Evolutionary conservation across 148 eudicot species (phyloP), one percentile per base, ranked within the genome.

Genomic region (Silene latifolia): DNA sequence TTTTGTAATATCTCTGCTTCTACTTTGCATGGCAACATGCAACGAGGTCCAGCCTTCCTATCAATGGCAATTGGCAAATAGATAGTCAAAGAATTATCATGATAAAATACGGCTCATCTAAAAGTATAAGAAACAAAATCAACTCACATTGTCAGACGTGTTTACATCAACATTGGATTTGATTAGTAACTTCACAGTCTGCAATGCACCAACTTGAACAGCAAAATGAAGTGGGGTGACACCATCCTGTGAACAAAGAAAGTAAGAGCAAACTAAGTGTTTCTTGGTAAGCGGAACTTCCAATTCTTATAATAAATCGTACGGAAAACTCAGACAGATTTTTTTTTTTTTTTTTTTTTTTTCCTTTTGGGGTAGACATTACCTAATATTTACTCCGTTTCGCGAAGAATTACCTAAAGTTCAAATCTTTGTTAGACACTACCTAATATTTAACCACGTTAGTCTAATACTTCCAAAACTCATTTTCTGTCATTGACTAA

Each of bases 1-100:
- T 86, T 96, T 96, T 54, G 86, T 85, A 57, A 92, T 86, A 79
- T 90, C 88, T 88, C 97, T 86, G 82, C 86, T 92, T 89, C 98
- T 88, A 69, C 83, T 88, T 84, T 95, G 99, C 83, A 92, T 81
- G 57, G 99, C 97, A 71, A 95, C 81, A 77, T 95, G 99, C 79
- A 95, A 82, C 7, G 99, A 97, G 42, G 96, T 90, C 99, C 99
- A 92, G 61, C 95, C 97, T 82, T 90, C 98, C 99, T 92, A 88
- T 44, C 59, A 67, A 47, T 19, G 74, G 15, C 53, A 51, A 64
- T 25, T 18, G 73, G 15, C 44, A 39, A 39, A 39, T 39, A 35
- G 15, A 35, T 58, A 74, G 53, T 15, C 21, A 74, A 71, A 44
- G 6, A 71, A 58, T 46, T 35, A 80, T 57, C 67, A 71, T 6